Conservation (phyloP, 441 rosid species). For the Manihot esculenta region DNA sequence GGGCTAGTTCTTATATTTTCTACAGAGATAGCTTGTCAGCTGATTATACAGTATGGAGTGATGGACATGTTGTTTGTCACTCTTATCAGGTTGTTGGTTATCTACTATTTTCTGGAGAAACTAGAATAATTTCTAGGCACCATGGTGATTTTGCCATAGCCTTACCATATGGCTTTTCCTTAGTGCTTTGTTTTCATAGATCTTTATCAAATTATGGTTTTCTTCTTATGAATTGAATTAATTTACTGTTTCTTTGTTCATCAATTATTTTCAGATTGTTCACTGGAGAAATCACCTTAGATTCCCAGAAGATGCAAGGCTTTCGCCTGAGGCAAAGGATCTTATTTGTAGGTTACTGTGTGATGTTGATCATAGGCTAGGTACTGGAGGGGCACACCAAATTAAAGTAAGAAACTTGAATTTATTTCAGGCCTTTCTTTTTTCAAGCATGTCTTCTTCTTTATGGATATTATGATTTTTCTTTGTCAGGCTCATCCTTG, state of each 20-base stretch:
- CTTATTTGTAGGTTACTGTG: slow-evolving; percentile 84
- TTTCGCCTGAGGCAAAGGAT: slow-evolving; percentile 81
- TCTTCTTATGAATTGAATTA: background rate
- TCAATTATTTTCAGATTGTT: slow-evolving; percentile 59
- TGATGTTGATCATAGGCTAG: slow-evolving; percentile 90
- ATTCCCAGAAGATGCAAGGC: slow-evolving; percentile 78
- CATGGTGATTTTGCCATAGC: background rate
- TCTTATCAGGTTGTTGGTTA: slow-evolving; percentile 2
- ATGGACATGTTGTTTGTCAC: background rate
- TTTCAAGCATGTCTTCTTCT: slow-evolving; percentile 14
- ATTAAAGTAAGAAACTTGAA: slow-evolving; percentile 63
- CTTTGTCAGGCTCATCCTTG: slow-evolving; percentile 85
- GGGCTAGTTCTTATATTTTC: background rate
- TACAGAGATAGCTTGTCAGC: background rate
- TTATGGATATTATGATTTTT: slow-evolving; percentile 26
- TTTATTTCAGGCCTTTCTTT: slow-evolving; percentile 19
- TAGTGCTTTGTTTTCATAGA: background rate
- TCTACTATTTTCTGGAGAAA: slow-evolving; percentile 15
- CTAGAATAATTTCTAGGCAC: background rate
- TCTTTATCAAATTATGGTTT: slow-evolving; percentile 2
- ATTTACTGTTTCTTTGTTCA: slow-evolving; percentile 7
- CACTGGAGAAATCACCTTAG: slow-evolving; percentile 89
- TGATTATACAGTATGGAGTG: background rate
- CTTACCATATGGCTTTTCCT: slow-evolving; percentile 4
- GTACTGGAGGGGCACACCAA: slow-evolving; percentile 82